Percentiles rank a stretch among this genome's conserved stretches.
Evolutionary conservation across 2,329 filamentous ascomycete species (phyloP).

Genomic region (Dryadomyces quercivorus): DNA sequence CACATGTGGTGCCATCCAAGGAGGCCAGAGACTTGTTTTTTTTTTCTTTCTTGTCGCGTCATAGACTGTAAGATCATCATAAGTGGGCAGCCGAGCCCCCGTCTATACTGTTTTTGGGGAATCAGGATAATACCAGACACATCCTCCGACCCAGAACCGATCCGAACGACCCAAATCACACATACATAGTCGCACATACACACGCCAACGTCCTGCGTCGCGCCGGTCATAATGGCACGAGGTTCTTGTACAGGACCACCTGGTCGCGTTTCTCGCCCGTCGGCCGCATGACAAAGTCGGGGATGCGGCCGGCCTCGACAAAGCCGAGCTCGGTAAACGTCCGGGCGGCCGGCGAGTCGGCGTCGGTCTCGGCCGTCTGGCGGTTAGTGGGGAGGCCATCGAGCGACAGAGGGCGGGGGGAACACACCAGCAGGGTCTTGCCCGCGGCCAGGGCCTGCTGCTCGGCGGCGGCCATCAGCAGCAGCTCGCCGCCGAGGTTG

Average conservation of each 20-base stretch:
- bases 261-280: slow-evolving; percentile 35
- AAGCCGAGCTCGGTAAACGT: slow-evolving; percentile 47
- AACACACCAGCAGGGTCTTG: slow-evolving; percentile 41
- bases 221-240: slow-evolving; percentile 15
- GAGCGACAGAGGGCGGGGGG: too few relatives aligned
- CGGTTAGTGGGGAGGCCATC: too few relatives aligned
- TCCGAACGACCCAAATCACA: too few relatives aligned
- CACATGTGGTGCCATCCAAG: neutral
- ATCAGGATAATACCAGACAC: too few relatives aligned
- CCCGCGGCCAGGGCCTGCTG: slow-evolving; percentile 35
- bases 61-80: too few relatives aligned
- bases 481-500: slow-evolving; percentile 35
- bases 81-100: too few relatives aligned
- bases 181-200: too few relatives aligned
- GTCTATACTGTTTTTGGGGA: too few relatives aligned
- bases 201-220: too few relatives aligned
- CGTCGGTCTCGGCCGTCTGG: slow-evolving; percentile 28
- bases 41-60: too few relatives aligned
- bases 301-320: slow-evolving; percentile 39
- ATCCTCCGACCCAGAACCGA: too few relatives aligned
- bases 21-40: too few relatives aligned
- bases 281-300: slow-evolving; percentile 34
- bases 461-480: slow-evolving; percentile 43
- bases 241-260: slow-evolving; percentile 48
- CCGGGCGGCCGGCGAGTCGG: slow-evolving; percentile 32